Evolutionary conservation across 257 asterid genomes (phyloP).

Genomic region (Solanum sejunctum): DNA sequence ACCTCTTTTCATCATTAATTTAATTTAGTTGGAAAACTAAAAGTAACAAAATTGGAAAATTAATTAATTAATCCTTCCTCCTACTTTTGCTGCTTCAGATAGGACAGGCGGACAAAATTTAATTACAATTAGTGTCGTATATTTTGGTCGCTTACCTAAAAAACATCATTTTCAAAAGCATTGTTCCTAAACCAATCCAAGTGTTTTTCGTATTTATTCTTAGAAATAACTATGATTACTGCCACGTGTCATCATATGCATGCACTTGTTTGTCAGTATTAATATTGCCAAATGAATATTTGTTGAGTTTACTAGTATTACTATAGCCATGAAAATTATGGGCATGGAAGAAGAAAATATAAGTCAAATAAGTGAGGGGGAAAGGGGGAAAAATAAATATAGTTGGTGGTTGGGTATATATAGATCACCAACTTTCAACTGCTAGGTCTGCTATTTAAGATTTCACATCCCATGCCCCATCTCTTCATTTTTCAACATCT

Average conservation of each 20-base stretch:
- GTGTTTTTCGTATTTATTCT: neutral
- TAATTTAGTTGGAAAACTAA: neutral
- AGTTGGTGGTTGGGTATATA: constrained; percentile 42
- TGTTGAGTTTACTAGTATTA: neutral
- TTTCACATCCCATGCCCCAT: neutral
- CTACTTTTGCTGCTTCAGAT: neutral
- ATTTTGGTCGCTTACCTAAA: constrained; percentile 24
- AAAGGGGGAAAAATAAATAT: constrained; percentile 19
- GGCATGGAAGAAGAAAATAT: neutral
- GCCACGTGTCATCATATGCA: neutral
- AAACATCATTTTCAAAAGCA: neutral
- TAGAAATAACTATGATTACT: neutral
- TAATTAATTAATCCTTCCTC: neutral
- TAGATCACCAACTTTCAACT: constrained; percentile 73
- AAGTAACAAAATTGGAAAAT: neutral
- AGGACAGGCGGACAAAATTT: neutral
- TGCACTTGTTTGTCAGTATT: neutral
- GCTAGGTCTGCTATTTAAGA: constrained; percentile 33
- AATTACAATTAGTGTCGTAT: neutral
- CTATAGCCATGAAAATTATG: too few relatives aligned
- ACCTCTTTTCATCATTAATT: neutral
- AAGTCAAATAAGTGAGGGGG: neutral
- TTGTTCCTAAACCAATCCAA: neutral
- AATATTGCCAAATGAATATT: constrained; percentile 6
- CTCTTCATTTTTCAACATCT: constrained; percentile 10